Percentiles rank a stretch among this genome's conserved stretches.
These are phyloP conservation scores for Linnemannia exigua DNA, from an alignment of 192 early-diverging fungal species.

Conservation along the genomic window DNA sequence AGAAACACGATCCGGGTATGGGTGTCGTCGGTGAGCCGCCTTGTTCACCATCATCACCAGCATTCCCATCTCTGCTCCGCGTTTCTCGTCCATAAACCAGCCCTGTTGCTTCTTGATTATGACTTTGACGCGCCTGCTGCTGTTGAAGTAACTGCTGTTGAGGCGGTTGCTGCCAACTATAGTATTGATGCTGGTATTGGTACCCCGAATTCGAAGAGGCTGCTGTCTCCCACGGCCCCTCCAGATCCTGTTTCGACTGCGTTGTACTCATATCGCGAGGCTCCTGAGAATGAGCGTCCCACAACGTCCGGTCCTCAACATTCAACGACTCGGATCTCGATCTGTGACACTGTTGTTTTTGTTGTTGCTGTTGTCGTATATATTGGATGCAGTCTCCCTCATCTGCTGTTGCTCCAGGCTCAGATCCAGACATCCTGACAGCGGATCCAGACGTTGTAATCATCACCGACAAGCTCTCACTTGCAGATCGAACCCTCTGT, in stretches of 20 bases:
- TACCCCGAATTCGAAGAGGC: neutral
- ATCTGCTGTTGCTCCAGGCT: neutral
- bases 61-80: neutral
- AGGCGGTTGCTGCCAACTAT: neutral
- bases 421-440: neutral
- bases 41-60: neutral
- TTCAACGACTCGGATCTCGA: neutral
- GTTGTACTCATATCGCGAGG: too few relatives aligned
- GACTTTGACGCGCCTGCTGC: neutral
- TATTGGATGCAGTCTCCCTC: neutral
- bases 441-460: neutral
- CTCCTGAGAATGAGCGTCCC: neutral
- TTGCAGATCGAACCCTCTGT: neutral
- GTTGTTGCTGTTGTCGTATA: neutral
- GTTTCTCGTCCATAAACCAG: neutral
- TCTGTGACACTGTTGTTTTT: neutral
- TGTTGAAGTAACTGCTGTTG: neutral
- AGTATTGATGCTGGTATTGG: neutral
- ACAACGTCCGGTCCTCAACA: too few relatives aligned
- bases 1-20: slow-evolving; percentile 17
- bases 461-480: neutral
- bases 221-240: neutral
- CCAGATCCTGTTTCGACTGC: neutral
- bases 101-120: neutral
- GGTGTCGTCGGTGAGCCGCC: neutral